Base-by-base conservation (phyloP, 164 flowering plant genomes). In the Stephania japonica region DNA sequence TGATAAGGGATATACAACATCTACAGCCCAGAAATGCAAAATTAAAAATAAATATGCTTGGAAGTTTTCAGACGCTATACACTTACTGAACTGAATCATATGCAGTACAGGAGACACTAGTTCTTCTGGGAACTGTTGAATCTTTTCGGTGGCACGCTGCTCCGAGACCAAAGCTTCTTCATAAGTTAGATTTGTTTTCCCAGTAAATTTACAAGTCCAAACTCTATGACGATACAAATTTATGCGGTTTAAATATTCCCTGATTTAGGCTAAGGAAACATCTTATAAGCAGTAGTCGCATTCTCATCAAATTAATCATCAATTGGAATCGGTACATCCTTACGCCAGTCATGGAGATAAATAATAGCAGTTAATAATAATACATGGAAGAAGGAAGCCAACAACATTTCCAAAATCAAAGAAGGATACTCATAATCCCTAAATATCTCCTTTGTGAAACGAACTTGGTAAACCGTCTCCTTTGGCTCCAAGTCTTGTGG, bases 91-190 rank as follows among this genome's bases (percentile, higher is more conserved):
- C 80, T 95, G 98, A 42, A 95, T 83, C 50, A 81, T 85, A 5
- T 75, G 85, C 56, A 95, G 84, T 7, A 87, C 91, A 71, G 95
- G 89, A 25, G 71, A 85, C 71, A 86, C 75, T 44, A 91, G 80
- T 70, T 93, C 91, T 75, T 83, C 81, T 14, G 98, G 97, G 64
- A 93, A 84, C 78, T 85, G 85, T 69, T 87, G 94, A 80, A 87
- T 87, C 84, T 86, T 90, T 76, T 91, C 87, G 19, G 78, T 70
- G 32, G 97, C 97, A 66, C 72, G 85, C 69, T 79, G 84, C 76
- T 95, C 99, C 25, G 97, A 93, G 72, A 88, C 91, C 85, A 95
- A 81, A 49, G 99, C 97, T 83, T 95, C 99, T 78, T 95, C 99
- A 81, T 83, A 95, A 5, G 99, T 95, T 85, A 95, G 80, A 73